Evolutionary conservation across 2,329 filamentous ascomycete species (phyloP).

Genomic region (Aspergillus nomiae): DNA sequence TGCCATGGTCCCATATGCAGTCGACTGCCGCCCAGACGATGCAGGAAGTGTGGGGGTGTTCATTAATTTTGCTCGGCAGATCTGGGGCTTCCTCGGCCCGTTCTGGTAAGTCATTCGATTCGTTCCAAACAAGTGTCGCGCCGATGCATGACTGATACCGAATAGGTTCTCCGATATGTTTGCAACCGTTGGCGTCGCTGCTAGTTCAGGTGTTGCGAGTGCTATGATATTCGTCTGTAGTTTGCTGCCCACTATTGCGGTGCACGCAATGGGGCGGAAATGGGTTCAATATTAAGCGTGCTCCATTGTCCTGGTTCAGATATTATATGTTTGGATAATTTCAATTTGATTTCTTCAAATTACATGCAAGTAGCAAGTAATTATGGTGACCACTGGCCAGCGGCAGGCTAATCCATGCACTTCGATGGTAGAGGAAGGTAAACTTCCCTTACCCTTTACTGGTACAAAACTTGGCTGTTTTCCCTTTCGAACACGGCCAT

Average conservation of each 20-base stretch:
- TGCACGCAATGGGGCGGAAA: slow-evolving; percentile 16
- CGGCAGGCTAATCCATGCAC: too few species aligned
- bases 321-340: not conserved
- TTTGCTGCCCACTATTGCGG: slow-evolving; percentile 15
- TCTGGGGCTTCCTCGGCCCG: slow-evolving; percentile 41
- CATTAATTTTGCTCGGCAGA: slow-evolving; percentile 56
- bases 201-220: slow-evolving; percentile 30
- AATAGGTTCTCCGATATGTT: slow-evolving; percentile 40
- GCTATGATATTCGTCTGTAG: slow-evolving; percentile 29
- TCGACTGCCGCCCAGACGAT: slow-evolving; percentile 60
- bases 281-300: slow-evolving; percentile 10
- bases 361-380: not conserved
- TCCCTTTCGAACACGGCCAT: not conserved
- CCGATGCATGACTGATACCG: slow-evolving; percentile 11
- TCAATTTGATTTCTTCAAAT: not conserved
- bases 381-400: not conserved
- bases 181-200: slow-evolving; percentile 36
- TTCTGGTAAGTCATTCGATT: slow-evolving; percentile 34
- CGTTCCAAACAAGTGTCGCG: not conserved
- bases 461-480: not conserved
- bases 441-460: not conserved
- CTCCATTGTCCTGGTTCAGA: not conserved
- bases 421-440: not conserved
- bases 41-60: slow-evolving; percentile 62
- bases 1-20: slow-evolving; percentile 60